Conservation (phyloP, 225 moss, liverwort and hornwort species). For the Lunularia cruciata region DNA sequence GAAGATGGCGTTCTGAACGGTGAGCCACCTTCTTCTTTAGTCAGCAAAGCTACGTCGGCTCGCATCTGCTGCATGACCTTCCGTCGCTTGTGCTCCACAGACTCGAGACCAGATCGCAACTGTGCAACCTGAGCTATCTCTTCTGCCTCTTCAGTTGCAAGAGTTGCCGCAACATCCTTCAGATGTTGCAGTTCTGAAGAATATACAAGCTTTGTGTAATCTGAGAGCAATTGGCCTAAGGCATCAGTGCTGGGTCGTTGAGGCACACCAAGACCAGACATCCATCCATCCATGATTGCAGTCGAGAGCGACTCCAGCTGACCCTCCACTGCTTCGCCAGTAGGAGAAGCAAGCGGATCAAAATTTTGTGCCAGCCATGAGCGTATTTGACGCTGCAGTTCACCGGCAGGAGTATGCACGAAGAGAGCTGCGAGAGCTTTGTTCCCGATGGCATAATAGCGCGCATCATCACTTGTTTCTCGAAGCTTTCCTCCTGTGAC, state of each 20-base stretch:
- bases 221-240: constrained; percentile 88
- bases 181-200: constrained; percentile 90
- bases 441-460: constrained; percentile 88
- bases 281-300: constrained; percentile 98
- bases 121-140: constrained; percentile 78
- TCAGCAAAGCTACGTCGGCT: constrained; percentile 73
- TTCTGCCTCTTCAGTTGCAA: constrained; percentile 96
- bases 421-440: constrained; percentile 91
- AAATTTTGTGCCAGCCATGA: constrained; percentile 93
- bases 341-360: constrained; percentile 75
- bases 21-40: constrained; percentile 82
- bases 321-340: constrained; percentile 70
- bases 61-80: constrained; percentile 97
- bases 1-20: constrained; percentile 85
- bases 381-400: constrained; percentile 95
- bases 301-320: constrained; percentile 93
- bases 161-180: constrained; percentile 93
- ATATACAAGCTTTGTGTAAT: constrained; percentile 85
- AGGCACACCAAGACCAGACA: constrained; percentile 96
- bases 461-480: constrained; percentile 93
- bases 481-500: constrained; percentile 77
- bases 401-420: constrained; percentile 98
- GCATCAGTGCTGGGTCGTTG: constrained; percentile 92
- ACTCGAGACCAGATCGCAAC: constrained; percentile 87
- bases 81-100: constrained; percentile 97